phyloP scores from a whole-genome alignment of 768 basidiomycete genomes.

The Russula foetens region DNA sequence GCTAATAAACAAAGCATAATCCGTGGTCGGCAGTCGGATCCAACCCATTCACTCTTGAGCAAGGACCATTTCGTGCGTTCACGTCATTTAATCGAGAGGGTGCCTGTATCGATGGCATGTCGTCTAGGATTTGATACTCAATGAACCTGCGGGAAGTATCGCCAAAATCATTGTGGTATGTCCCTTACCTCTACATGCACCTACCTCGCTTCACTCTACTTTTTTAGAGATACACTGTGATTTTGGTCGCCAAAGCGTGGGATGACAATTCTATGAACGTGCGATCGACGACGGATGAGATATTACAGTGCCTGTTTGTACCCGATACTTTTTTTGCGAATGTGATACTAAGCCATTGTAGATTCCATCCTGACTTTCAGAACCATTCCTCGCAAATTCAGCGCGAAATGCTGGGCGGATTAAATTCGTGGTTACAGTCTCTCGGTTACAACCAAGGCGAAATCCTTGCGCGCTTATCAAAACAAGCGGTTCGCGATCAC shows the following conservation, averaged over 20 bases:
- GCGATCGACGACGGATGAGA: constrained; percentile 48
- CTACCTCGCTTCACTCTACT: neutral
- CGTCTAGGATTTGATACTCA: constrained; percentile 64
- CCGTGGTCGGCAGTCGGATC: constrained; percentile 50
- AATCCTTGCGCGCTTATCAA: constrained; percentile 49
- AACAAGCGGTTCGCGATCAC: constrained; percentile 62
- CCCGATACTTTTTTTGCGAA: neutral
- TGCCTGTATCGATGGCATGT: constrained; percentile 5
- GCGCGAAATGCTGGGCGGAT: constrained; percentile 63
- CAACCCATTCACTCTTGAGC: constrained; percentile 82
- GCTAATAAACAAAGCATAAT: neutral
- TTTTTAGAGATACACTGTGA: constrained; percentile 52
- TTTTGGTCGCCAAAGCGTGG: constrained; percentile 71
- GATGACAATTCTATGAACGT: constrained; percentile 59
- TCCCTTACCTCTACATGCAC: neutral
- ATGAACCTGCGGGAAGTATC: constrained; percentile 73
- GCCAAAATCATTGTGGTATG: constrained; percentile 61
- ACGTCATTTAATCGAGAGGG: neutral
- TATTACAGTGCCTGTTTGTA: constrained; percentile 56
- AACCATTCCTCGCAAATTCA: constrained; percentile 56
- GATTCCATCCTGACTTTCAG: constrained; percentile 84
- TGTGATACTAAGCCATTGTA: constrained; percentile 22
- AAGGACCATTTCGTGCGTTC: constrained; percentile 81
- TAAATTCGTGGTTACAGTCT: constrained; percentile 52
- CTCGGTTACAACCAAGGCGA: constrained; percentile 42